Conservation (phyloP, 768 basidiomycete species). For the Suillus bovinus region DNA sequence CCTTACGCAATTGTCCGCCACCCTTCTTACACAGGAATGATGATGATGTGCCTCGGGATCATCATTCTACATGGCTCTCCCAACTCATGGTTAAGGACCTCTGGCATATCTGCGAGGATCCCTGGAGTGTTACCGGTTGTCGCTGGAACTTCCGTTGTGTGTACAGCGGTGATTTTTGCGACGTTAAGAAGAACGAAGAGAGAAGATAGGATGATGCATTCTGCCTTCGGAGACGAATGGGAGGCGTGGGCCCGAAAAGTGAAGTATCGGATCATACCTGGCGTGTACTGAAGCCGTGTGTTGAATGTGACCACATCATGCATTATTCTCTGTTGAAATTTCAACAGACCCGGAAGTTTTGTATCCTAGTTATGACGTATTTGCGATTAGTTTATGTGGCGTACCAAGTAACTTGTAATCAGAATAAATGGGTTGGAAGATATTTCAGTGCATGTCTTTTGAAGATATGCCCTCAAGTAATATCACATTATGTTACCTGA, state of each 20-base stretch:
- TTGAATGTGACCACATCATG: background rate
- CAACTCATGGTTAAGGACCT: conserved; percentile 17
- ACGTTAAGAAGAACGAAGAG: conserved; percentile 1
- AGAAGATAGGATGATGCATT: conserved; percentile 34
- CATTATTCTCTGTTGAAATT: background rate
- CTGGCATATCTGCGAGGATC: conserved; percentile 10
- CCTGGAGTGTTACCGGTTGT: background rate
- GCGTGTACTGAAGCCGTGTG: conserved; percentile 24
- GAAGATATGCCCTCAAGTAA: background rate
- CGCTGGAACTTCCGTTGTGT: background rate
- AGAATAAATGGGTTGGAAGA: background rate
- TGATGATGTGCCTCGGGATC: conserved; percentile 7
- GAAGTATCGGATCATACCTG: conserved; percentile 34
- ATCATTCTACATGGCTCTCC: conserved; percentile 7
- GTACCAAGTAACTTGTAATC: background rate
- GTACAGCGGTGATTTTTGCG: background rate
- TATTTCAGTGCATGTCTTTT: background rate
- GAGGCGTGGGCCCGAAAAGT: conserved; percentile 31
- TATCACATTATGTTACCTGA: background rate
- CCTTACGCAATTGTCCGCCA: conserved; percentile 25
- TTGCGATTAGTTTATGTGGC: background rate
- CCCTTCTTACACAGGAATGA: conserved; percentile 23
- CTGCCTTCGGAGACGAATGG: conserved; percentile 36
- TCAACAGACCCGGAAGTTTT: background rate
- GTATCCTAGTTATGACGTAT: conserved; percentile 21